Evolutionary conservation across 495 filamentous ascomycete genomes (phyloP).

Genomic region (Neurospora sublineolata): DNA sequence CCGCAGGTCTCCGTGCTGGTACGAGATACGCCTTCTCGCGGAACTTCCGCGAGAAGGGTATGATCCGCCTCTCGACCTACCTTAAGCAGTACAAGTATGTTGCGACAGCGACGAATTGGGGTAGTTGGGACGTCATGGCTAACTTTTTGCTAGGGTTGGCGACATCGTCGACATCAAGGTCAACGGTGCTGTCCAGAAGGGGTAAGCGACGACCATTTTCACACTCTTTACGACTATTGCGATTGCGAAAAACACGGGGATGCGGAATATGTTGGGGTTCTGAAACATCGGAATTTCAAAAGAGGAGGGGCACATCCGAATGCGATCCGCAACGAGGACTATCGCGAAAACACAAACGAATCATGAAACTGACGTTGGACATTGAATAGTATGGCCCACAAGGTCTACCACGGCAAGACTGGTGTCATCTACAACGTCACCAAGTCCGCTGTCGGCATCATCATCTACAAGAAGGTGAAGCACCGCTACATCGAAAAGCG

Average conservation of each 20-base stretch:
- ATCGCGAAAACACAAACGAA: slow-evolving; percentile 3
- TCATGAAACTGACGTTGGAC: slow-evolving; percentile 16
- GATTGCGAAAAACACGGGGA: neutral
- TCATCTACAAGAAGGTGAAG: slow-evolving; percentile 96
- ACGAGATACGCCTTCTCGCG: slow-evolving; percentile 94
- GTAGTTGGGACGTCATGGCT: slow-evolving; percentile 10
- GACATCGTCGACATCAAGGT: slow-evolving; percentile 95
- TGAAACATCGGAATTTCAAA: neutral
- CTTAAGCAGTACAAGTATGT: slow-evolving; percentile 77
- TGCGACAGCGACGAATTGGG: neutral
- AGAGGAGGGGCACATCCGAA: neutral
- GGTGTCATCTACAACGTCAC: slow-evolving; percentile 97
- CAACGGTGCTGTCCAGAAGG: slow-evolving; percentile 97
- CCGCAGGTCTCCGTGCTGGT: slow-evolving; percentile 85
- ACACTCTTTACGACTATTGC: neutral
- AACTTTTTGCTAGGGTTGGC: slow-evolving; percentile 58
- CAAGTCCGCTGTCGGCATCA: slow-evolving; percentile 89
- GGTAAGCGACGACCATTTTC: slow-evolving; percentile 26
- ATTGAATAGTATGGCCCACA: slow-evolving; percentile 79
- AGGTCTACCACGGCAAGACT: slow-evolving; percentile 98
- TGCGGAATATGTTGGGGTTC: neutral
- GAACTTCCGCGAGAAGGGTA: slow-evolving; percentile 84
- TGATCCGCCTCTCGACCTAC: slow-evolving; percentile 84
- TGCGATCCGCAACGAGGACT: neutral
- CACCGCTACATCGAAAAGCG: slow-evolving; percentile 99